Evolutionary conservation across 2,329 filamentous ascomycete species (phyloP).

Genomic region (Ambrosiella cleistominuta): DNA sequence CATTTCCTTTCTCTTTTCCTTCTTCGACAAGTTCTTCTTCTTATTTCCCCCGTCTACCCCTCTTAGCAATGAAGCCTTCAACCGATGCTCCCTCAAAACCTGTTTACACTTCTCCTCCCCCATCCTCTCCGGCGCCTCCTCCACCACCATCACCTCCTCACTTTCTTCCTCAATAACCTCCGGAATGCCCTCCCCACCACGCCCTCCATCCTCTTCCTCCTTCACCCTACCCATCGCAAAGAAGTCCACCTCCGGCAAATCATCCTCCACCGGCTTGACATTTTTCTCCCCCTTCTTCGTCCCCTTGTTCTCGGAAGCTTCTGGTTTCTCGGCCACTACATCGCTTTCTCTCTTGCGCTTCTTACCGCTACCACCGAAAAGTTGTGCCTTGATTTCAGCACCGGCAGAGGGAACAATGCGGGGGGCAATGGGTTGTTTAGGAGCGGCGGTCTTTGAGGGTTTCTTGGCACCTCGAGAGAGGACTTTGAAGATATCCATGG

Average conservation of each 20-base stretch:
- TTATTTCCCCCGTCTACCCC: conserved; percentile 20
- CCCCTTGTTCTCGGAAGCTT: conserved; percentile 19
- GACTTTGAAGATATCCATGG: conserved; percentile 57
- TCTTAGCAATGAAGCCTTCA: conserved; percentile 68
- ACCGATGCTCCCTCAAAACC: conserved; percentile 59
- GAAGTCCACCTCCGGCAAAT: conserved; percentile 37
- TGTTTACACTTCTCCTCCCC: conserved; percentile 56
- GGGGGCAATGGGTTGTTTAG: conserved; percentile 18
- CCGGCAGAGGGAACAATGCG: conserved; percentile 46
- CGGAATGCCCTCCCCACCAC: background rate
- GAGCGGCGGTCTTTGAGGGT: conserved; percentile 22
- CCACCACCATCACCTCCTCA: conserved; percentile 16
- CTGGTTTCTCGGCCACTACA: conserved; percentile 14
- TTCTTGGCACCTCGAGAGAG: conserved; percentile 53
- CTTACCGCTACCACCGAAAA: conserved; percentile 35
- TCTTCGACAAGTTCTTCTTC: conserved; percentile 20
- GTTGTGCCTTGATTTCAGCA: conserved; percentile 46
- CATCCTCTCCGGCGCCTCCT: conserved; percentile 20
- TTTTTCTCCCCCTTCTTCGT: conserved; percentile 14
- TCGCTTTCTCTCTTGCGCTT: conserved; percentile 31
- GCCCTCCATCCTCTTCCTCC: conserved; percentile 14
- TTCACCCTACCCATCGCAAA: conserved; percentile 32
- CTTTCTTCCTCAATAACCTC: conserved; percentile 14
- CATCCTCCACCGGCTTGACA: conserved; percentile 13
- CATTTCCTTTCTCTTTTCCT: conserved; percentile 32